These are phyloP conservation scores for Colletotrichum liriopes DNA, from an alignment of 2,329 filamentous ascomycete genomes.

Conservation along the genomic window DNA sequence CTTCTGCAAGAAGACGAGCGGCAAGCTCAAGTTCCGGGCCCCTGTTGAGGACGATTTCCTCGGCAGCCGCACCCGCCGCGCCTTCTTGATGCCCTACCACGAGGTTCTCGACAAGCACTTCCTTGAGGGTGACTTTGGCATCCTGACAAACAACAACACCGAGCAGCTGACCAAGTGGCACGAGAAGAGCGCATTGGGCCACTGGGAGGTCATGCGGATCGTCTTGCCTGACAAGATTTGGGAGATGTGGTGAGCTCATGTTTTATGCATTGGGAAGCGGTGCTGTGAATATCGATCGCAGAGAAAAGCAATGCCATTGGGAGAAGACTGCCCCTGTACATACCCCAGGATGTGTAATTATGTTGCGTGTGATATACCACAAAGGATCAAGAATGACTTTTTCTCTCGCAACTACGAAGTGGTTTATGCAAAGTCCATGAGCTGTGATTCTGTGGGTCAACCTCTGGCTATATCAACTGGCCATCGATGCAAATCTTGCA, in stretches of 20 bases:
- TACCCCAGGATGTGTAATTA: slow-evolving; percentile 11
- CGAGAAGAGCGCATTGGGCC: slow-evolving; percentile 81
- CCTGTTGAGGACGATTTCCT: slow-evolving; percentile 78
- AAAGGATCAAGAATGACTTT: background rate
- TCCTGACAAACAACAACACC: slow-evolving; percentile 77
- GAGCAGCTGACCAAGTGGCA: slow-evolving; percentile 80
- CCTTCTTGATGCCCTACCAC: slow-evolving; percentile 80
- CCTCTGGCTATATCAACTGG: too few species aligned
- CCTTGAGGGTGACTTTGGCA: slow-evolving; percentile 60
- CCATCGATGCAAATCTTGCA: background rate
- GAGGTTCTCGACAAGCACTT: slow-evolving; percentile 74
- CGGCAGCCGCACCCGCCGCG: slow-evolving; percentile 77
- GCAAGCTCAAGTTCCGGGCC: slow-evolving; percentile 75
- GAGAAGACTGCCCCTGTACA: slow-evolving; percentile 19
- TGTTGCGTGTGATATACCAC: background rate
- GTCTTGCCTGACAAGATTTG: slow-evolving; percentile 86
- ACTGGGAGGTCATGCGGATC: slow-evolving; percentile 93
- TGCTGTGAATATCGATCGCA: background rate
- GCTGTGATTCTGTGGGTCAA: background rate
- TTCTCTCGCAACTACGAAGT: background rate
- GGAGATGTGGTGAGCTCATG: slow-evolving; percentile 81
- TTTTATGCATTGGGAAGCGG: slow-evolving; percentile 1
- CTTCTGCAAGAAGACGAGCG: slow-evolving; percentile 82
- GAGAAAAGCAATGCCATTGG: background rate
- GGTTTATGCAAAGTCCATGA: background rate